phyloP scores from a whole-genome alignment of 1,284 basidiomycete species.

The Fistulina hepatica region DNA sequence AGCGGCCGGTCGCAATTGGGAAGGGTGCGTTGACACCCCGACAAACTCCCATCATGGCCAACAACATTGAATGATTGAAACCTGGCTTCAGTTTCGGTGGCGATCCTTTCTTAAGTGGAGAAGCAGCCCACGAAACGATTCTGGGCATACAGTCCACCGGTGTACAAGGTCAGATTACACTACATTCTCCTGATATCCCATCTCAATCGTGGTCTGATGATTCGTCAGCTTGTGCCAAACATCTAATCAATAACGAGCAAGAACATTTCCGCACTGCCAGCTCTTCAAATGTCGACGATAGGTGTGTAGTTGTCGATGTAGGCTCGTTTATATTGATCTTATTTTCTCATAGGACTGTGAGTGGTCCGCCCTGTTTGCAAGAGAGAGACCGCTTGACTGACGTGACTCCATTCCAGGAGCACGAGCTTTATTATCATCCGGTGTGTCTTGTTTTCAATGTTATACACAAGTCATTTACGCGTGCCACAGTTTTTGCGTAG shows the following conservation, averaged over 20 bases:
- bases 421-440: conserved; percentile 44
- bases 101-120: conserved; percentile 55
- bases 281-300: conserved; percentile 57
- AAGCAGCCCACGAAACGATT: conserved; percentile 47
- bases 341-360: not conserved
- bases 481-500: conserved; percentile 42
- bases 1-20: conserved; percentile 73
- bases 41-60: conserved; percentile 19
- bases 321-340: conserved; percentile 1
- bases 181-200: not conserved
- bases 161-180: conserved; percentile 9
- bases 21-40: conserved; percentile 75
- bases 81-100: conserved; percentile 33
- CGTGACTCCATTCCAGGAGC: conserved; percentile 27
- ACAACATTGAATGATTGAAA: not conserved
- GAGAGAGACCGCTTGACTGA: not conserved
- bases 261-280: conserved; percentile 43
- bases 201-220: too few relatives aligned
- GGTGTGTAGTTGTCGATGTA: conserved; percentile 36
- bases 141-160: conserved; percentile 27
- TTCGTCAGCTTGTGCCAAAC: conserved; percentile 39
- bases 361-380: too few relatives aligned
- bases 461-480: not conserved
- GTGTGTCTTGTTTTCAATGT: conserved; percentile 22
- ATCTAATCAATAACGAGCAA: conserved; percentile 54